phyloP scores from a whole-genome alignment of 192 early-diverging fungal genomes.

The Coemansia sp. region DNA sequence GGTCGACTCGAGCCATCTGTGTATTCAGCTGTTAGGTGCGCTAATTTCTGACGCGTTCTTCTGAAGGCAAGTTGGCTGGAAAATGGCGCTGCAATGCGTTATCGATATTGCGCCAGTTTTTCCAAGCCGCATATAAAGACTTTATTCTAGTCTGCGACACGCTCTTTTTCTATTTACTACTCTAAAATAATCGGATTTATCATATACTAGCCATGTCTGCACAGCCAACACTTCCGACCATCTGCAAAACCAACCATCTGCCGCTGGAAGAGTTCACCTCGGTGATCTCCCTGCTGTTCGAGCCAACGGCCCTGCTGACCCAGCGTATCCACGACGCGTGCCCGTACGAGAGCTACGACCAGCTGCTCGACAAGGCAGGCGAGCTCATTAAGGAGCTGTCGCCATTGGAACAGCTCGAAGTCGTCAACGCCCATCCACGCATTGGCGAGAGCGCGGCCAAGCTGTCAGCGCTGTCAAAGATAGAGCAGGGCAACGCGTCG shows the following conservation, averaged over 20 bases:
- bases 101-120: background rate
- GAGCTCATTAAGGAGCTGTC: slow-evolving; percentile 59
- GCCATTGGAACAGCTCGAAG: slow-evolving; percentile 66
- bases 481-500: slow-evolving; percentile 63
- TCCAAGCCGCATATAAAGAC: too few species aligned
- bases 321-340: slow-evolving; percentile 64
- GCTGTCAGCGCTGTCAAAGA: slow-evolving; percentile 69
- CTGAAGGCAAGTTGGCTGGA: background rate
- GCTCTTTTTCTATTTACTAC: background rate
- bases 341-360: slow-evolving; percentile 69
- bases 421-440: slow-evolving; percentile 89
- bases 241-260: slow-evolving; percentile 65
- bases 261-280: slow-evolving; percentile 56
- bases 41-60: background rate
- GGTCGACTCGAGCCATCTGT: slow-evolving; percentile 4
- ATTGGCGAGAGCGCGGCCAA: slow-evolving; percentile 74
- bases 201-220: slow-evolving; percentile 19
- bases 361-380: slow-evolving; percentile 63
- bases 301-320: slow-evolving; percentile 81
- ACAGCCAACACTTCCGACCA: slow-evolving; percentile 59
- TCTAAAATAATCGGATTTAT: background rate
- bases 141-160: background rate
- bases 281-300: slow-evolving; percentile 76
- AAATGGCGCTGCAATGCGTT: background rate
- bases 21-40: background rate